phyloP scores from a whole-genome alignment of 2,329 filamentous ascomycete species.

The Chrysoporthe cubensis region DNA sequence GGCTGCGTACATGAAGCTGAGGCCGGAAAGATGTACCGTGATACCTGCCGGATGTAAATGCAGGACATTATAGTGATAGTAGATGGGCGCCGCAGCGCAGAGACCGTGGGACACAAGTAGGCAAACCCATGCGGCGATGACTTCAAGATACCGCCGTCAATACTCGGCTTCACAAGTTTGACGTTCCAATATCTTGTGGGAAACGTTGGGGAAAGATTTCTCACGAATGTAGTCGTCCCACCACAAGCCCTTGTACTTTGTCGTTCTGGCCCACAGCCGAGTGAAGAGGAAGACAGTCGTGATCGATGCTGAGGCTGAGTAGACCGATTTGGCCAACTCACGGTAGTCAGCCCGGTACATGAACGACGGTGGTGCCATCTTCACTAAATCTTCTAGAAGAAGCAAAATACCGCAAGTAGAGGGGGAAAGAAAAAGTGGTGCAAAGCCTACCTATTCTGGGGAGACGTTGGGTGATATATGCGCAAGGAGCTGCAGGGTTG shows the following conservation, averaged over 20 bases:
- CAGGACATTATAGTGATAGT: conserved; percentile 20
- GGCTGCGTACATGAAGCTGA: conserved; percentile 22
- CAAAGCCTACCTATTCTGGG: background rate
- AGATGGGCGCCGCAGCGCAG: conserved; percentile 17
- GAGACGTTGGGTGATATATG: background rate
- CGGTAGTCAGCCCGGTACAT: conserved; percentile 17
- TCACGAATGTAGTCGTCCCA: conserved; percentile 24
- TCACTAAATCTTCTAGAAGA: background rate
- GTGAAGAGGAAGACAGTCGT: conserved; percentile 25
- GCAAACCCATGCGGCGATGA: conserved; percentile 22
- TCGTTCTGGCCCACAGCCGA: conserved; percentile 21
- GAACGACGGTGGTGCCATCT: conserved; percentile 11
- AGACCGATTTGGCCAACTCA: conserved; percentile 24
- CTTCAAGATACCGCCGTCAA: background rate
- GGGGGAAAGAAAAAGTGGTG: background rate
- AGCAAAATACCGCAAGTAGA: background rate
- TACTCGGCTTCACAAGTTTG: background rate
- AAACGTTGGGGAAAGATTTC: background rate
- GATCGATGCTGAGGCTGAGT: conserved; percentile 16
- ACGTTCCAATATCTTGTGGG: background rate
- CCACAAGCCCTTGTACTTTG: conserved; percentile 20
- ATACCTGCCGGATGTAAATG: conserved; percentile 3
- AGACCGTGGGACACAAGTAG: conserved; percentile 20
- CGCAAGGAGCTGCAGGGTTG: background rate
- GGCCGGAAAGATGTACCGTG: conserved; percentile 7